Conservation (phyloP, 2,329 filamentous ascomycete species). For the Talaromyces sp. region DNA sequence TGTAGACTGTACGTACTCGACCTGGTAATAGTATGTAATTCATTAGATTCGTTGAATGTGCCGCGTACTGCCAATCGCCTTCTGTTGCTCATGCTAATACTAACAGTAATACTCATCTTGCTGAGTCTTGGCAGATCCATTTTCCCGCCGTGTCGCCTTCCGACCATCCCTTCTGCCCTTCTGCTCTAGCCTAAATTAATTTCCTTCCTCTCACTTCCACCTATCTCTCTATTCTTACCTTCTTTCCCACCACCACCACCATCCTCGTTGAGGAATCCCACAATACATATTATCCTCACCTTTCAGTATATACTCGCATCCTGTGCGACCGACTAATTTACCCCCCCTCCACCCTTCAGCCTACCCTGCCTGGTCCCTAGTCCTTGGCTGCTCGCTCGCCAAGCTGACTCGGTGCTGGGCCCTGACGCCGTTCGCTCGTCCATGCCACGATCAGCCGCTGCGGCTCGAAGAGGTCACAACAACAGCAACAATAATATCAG, state of each 20-base stretch:
- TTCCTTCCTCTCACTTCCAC: slow-evolving; percentile 13
- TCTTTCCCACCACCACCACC: slow-evolving; percentile 19
- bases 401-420: slow-evolving; percentile 47
- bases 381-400: slow-evolving; percentile 48
- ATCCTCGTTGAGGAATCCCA: slow-evolving; percentile 16
- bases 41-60: background rate
- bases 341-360: background rate
- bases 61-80: background rate
- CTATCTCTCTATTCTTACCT: slow-evolving; percentile 3
- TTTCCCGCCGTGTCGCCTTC: slow-evolving; percentile 21
- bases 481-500: slow-evolving; percentile 46
- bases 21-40: background rate
- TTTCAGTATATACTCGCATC: slow-evolving; percentile 6
- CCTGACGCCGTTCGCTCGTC: slow-evolving; percentile 39
- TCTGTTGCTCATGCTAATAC: background rate
- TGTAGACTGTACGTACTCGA: background rate
- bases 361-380: slow-evolving; percentile 38
- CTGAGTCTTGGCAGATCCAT: slow-evolving; percentile 13
- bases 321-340: background rate
- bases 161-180: slow-evolving; percentile 20
- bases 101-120: background rate
- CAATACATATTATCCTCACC: slow-evolving; percentile 13
- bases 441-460: slow-evolving; percentile 50
- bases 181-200: slow-evolving; percentile 4
- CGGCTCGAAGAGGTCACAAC: slow-evolving; percentile 54